phyloP scores from a whole-genome alignment of 345 rosid genomes.

The Punica granatum region DNA sequence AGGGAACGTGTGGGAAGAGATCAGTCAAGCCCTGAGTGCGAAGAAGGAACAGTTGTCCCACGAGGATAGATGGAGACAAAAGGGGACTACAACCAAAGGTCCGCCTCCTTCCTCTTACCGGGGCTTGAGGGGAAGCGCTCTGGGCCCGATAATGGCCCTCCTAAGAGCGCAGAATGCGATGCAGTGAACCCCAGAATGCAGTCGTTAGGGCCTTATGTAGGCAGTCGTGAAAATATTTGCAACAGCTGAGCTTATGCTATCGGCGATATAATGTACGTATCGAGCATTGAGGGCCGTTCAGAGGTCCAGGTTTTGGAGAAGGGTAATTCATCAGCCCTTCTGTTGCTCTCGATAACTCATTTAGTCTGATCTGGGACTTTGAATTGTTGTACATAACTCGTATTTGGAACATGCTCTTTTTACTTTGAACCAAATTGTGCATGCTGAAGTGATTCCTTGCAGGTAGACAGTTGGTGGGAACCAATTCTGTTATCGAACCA shows the following conservation, averaged over 20 bases:
- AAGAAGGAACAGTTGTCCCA: slow-evolving; percentile 58
- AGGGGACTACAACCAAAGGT: slow-evolving; percentile 39
- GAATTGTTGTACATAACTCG: not conserved
- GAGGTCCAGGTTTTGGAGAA: no score
- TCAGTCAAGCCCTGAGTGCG: slow-evolving; percentile 47
- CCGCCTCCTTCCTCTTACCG: slow-evolving; percentile 42
- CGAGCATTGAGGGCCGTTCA: not conserved
- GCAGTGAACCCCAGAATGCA: not conserved
- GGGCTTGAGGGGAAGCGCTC: slow-evolving; percentile 66
- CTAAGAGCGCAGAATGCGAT: slow-evolving; percentile 58
- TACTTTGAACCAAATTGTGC: no score
- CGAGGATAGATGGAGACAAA: slow-evolving; percentile 41
- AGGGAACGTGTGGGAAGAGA: slow-evolving; percentile 61
- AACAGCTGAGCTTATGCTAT: not conserved
- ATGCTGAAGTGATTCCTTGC: no score
- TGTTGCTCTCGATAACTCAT: no score
- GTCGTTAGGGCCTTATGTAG: no score
- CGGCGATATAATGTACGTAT: not conserved
- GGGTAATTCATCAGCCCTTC: no score
- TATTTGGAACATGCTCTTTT: no score
- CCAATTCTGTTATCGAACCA: no score
- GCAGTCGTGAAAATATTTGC: not conserved
- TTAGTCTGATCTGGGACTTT: not conserved
- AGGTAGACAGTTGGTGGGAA: no score
- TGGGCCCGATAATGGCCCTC: slow-evolving; percentile 78